Percentiles rank a stretch among this genome's conserved stretches.
phyloP scores from a whole-genome alignment of 1,139 yeast species.

The Pichia sp. region DNA sequence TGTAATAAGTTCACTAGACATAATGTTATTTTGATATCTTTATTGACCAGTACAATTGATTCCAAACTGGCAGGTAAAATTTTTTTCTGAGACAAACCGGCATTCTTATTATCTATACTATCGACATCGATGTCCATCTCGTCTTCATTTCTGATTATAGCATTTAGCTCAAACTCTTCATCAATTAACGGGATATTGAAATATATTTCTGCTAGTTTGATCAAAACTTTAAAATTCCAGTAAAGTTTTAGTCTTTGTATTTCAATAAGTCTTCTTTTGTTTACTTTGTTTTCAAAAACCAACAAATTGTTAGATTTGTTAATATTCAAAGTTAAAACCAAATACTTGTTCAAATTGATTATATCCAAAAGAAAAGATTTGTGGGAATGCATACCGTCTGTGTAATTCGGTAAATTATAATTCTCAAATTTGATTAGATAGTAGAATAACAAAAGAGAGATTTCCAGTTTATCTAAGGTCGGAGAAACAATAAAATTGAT shows the following conservation, averaged over 20 bases:
- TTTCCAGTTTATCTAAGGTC: conserved; percentile 24
- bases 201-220: conserved; percentile 37
- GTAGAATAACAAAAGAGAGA: conserved; percentile 22
- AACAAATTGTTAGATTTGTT: conserved; percentile 12
- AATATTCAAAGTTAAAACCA: conserved; percentile 15
- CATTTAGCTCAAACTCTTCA: conserved; percentile 2
- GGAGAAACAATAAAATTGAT: conserved; percentile 23
- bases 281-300: conserved; percentile 6
- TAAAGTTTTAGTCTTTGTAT: conserved; percentile 49
- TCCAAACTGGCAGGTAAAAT: conserved; percentile 13
- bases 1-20: conserved; percentile 19
- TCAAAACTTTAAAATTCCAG: conserved; percentile 51
- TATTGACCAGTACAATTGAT: conserved; percentile 21
- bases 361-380: conserved; percentile 19
- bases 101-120: not conserved
- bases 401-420: conserved; percentile 15
- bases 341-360: conserved; percentile 15
- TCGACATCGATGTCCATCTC: conserved; percentile 16
- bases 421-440: conserved; percentile 25
- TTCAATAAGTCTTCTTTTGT: conserved; percentile 20
- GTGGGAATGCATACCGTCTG: conserved; percentile 11
- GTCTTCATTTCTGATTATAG: conserved; percentile 9
- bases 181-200: conserved; percentile 34
- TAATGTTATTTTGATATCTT: conserved; percentile 22
- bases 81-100: conserved; percentile 20